Conservation (phyloP, 225 moss, liverwort and hornwort genomes). For the Sphagnum contortum region DNA sequence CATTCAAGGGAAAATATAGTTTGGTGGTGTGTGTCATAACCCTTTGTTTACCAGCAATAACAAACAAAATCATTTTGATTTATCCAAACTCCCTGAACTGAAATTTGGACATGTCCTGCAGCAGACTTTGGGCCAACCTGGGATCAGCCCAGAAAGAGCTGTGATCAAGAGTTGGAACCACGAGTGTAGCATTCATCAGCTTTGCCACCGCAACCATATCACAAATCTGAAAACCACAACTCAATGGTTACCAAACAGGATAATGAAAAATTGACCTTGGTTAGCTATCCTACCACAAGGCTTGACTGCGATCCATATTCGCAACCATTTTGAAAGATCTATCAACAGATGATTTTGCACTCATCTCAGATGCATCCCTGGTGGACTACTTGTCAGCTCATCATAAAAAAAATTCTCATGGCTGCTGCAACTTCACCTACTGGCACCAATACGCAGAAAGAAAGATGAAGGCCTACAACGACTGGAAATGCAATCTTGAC, state of each 20-base stretch:
- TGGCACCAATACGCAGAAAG: background rate
- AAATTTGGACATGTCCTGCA: background rate
- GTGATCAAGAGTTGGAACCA: conserved; percentile 88
- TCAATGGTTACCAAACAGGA: background rate
- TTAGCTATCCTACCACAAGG: background rate
- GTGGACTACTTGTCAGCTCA: too few relatives aligned
- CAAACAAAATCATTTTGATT: background rate
- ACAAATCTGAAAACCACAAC: conserved; percentile 53
- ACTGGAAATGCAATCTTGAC: too few relatives aligned
- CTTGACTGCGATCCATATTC: too few relatives aligned
- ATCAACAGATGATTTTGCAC: background rate
- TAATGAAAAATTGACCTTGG: background rate
- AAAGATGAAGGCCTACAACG: background rate
- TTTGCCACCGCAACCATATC: conserved; percentile 97
- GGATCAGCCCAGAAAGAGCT: conserved; percentile 98
- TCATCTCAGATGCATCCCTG: too few relatives aligned
- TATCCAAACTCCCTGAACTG: background rate
- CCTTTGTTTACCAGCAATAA: background rate
- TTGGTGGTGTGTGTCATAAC: background rate
- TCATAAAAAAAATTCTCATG: background rate
- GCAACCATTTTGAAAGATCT: background rate
- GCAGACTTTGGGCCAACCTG: conserved; percentile 33
- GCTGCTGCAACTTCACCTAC: background rate
- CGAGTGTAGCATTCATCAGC: conserved; percentile 93
- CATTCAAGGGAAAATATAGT: background rate